Evolutionary conservation across 2,329 filamentous ascomycete species (phyloP).

Genomic region (Teratosphaeria pseudoeucalypti): DNA sequence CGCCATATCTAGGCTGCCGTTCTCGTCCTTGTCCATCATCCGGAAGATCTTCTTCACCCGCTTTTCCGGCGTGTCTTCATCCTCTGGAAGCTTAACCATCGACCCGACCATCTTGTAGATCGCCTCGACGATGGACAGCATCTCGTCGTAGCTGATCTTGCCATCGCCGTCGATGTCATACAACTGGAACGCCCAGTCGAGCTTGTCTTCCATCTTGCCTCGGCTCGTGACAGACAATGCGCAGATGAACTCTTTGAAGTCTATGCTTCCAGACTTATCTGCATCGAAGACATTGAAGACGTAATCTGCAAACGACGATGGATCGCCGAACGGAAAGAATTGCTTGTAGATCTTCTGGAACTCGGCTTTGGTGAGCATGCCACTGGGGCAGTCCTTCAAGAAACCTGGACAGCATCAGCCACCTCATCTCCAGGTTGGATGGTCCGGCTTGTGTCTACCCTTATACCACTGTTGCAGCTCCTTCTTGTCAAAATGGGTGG

Average conservation of each 20-base stretch:
- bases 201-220: conserved; percentile 98
- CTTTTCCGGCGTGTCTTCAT: conserved; percentile 98
- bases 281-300: conserved; percentile 99
- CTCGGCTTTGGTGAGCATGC: conserved; percentile 94
- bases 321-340: conserved; percentile 98
- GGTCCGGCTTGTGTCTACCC: conserved; percentile 48
- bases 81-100: conserved; percentile 97
- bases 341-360: conserved; percentile 99
- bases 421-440: not conserved
- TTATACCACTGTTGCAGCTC: conserved; percentile 99
- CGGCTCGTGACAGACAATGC: conserved; percentile 92
- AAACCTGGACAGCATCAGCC: conserved; percentile 54
- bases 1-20: conserved; percentile 89
- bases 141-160: conserved; percentile 98
- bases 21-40: conserved; percentile 99
- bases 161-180: conserved; percentile 99
- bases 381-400: conserved; percentile 93
- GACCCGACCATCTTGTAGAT: conserved; percentile 99
- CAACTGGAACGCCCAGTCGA: conserved; percentile 98
- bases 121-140: conserved; percentile 96
- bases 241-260: conserved; percentile 99
- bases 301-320: conserved; percentile 94
- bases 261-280: conserved; percentile 93
- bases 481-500: conserved; percentile 99
- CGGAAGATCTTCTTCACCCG: conserved; percentile 95